Conservation (phyloP, 306 rosid species). For the Pterocarpus santalinus region DNA sequence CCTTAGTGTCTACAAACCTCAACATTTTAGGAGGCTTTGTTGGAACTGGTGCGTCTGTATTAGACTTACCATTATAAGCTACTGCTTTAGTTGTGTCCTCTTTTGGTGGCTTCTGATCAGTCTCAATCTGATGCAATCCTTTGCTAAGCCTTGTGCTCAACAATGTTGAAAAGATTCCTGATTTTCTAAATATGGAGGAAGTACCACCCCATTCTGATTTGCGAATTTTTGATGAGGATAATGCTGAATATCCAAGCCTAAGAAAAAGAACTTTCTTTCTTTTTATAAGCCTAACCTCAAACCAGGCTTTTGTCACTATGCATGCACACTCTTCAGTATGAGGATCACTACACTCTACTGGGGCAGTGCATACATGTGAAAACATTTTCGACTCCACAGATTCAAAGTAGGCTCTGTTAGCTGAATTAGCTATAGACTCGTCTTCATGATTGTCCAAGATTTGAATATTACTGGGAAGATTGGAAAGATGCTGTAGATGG, state of each 20-base stretch:
- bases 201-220: conserved; percentile 78
- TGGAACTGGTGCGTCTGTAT: conserved; percentile 50
- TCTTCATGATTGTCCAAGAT: conserved; percentile 48
- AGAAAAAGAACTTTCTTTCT: conserved; percentile 78
- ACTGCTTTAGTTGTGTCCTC: conserved; percentile 56
- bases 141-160: conserved; percentile 71
- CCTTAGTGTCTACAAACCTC: conserved; percentile 57
- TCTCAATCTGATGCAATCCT: conserved; percentile 45
- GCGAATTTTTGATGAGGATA: conserved; percentile 69
- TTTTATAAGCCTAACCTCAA: conserved; percentile 75
- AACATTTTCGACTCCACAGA: conserved; percentile 71
- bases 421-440: conserved; percentile 48
- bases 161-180: conserved; percentile 67
- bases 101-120: conserved; percentile 49
- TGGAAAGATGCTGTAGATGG: conserved; percentile 80
- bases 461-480: conserved; percentile 58
- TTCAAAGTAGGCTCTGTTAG: conserved; percentile 60
- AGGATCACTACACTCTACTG: conserved; percentile 55
- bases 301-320: conserved; percentile 82
- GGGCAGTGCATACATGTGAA: conserved; percentile 73
- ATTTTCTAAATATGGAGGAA: conserved; percentile 52
- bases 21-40: conserved; percentile 64
- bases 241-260: conserved; percentile 84
- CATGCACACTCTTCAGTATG: conserved; percentile 53
- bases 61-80: conserved; percentile 59